Conservation (phyloP, 2,329 filamentous ascomycete species). For the Neoascochyta sp. region DNA sequence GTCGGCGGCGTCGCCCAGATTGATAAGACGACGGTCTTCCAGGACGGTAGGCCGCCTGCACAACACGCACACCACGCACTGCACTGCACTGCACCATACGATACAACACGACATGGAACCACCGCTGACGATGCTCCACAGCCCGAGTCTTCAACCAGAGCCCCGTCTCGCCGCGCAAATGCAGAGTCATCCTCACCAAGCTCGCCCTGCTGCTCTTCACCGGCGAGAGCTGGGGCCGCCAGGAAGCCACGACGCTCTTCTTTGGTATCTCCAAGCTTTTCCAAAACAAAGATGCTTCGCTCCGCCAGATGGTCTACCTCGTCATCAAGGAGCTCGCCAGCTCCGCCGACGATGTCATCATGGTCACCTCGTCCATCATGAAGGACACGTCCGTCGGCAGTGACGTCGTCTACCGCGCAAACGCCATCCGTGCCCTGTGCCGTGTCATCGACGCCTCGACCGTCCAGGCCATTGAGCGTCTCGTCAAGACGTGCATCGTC, state of each 20-base stretch:
- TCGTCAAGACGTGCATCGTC: constrained; percentile 98
- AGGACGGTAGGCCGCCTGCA: constrained; percentile 71
- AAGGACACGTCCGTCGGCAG: constrained; percentile 96
- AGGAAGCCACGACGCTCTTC: constrained; percentile 97
- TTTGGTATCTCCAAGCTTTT: constrained; percentile 97
- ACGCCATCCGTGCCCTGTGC: constrained; percentile 92
- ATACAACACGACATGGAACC: background rate
- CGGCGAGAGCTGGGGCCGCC: constrained; percentile 92
- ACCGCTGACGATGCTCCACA: constrained; percentile 44
- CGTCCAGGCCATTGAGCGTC: constrained; percentile 94
- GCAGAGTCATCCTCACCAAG: constrained; percentile 88
- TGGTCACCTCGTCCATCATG: constrained; percentile 99
- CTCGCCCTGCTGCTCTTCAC: constrained; percentile 95
- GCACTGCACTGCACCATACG: background rate
- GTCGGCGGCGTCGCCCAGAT: constrained; percentile 94
- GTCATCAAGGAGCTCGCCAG: constrained; percentile 95
- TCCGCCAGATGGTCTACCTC: constrained; percentile 98
- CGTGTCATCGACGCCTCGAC: constrained; percentile 94
- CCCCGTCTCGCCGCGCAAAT: constrained; percentile 94
- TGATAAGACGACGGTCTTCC: constrained; percentile 95
- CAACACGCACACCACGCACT: background rate
- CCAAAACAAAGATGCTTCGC: constrained; percentile 97
- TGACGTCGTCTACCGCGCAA: constrained; percentile 77
- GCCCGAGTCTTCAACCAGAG: constrained; percentile 97
- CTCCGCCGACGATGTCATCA: constrained; percentile 97